Evolutionary conservation across 1,139 yeast species (phyloP).

Genomic region (Hyphopichia pseudoburtonii): DNA sequence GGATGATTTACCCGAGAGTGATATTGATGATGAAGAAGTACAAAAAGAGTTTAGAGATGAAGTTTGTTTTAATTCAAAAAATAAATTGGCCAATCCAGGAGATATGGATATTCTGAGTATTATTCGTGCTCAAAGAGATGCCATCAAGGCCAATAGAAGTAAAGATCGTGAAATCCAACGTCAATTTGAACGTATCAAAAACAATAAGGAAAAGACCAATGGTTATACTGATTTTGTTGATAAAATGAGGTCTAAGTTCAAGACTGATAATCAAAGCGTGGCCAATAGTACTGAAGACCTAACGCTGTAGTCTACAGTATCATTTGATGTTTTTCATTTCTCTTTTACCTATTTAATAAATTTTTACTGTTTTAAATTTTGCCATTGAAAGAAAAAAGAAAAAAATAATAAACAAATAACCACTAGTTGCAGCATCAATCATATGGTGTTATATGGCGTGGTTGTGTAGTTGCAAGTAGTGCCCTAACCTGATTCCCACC

Average conservation of each 20-base stretch:
- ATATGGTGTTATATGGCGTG: no score
- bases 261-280: constrained; percentile 31
- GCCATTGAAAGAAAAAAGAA: no score
- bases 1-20: constrained; percentile 52
- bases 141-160: constrained; percentile 35
- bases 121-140: constrained; percentile 46
- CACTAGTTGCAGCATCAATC: no score
- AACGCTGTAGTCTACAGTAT: not conserved
- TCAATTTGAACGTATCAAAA: constrained; percentile 20
- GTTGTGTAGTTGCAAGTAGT: not conserved
- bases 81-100: constrained; percentile 33
- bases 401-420: no score
- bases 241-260: constrained; percentile 18
- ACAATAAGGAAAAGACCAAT: not conserved
- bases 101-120: constrained; percentile 45
- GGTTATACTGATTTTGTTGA: constrained; percentile 13
- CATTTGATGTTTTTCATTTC: no score
- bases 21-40: constrained; percentile 40
- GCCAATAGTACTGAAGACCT: constrained; percentile 21
- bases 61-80: constrained; percentile 40
- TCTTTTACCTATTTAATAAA: no score
- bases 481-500: not conserved
- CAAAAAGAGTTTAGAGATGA: constrained; percentile 43
- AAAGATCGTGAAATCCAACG: constrained; percentile 40
- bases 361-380: no score